A percentile compares a stretch with the other conserved stretches of the same genome.
phyloP scores from a whole-genome alignment of 2,329 filamentous ascomycete species.

The Cercospora sp. region DNA sequence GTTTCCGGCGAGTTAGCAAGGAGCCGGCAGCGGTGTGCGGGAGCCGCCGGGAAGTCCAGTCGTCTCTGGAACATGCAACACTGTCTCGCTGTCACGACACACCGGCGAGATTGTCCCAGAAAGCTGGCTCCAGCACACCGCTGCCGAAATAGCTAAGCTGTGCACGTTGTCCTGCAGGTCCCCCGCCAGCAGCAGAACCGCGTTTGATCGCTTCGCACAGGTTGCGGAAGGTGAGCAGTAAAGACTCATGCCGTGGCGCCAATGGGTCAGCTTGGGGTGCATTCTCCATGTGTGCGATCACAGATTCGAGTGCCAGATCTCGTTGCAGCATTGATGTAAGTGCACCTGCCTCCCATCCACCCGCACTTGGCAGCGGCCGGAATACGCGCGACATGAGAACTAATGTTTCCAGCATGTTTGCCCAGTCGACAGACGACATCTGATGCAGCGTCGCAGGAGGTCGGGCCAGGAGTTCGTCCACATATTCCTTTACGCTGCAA shows the following conservation, averaged over 20 bases:
- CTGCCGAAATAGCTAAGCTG: constrained; percentile 17
- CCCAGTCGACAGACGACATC: constrained; percentile 31
- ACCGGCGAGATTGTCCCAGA: constrained; percentile 21
- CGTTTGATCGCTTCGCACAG: constrained; percentile 29
- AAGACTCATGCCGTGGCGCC: constrained; percentile 23
- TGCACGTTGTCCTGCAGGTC: constrained; percentile 1
- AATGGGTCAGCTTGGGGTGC: constrained; percentile 27
- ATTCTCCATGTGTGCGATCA: constrained; percentile 26
- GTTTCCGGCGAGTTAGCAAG: not conserved
- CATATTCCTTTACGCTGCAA: constrained; percentile 33
- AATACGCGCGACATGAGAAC: constrained; percentile 28
- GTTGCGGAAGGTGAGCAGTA: constrained; percentile 21
- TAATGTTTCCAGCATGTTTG: constrained; percentile 30
- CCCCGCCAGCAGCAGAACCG: constrained; percentile 6
- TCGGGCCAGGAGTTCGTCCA: constrained; percentile 31
- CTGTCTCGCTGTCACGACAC: not conserved
- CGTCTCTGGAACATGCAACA: not conserved
- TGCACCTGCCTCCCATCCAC: constrained; percentile 32
- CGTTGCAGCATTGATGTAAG: constrained; percentile 31
- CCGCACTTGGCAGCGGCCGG: constrained; percentile 16
- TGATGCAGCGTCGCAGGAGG: constrained; percentile 29
- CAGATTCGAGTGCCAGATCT: constrained; percentile 24
- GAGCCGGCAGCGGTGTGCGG: not conserved
- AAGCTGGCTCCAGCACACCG: constrained; percentile 22
- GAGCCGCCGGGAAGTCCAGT: not conserved